These are phyloP conservation scores for Aegilops longissima DNA, from an alignment of 176 grass and related monocot species.

Conservation along the genomic window DNA sequence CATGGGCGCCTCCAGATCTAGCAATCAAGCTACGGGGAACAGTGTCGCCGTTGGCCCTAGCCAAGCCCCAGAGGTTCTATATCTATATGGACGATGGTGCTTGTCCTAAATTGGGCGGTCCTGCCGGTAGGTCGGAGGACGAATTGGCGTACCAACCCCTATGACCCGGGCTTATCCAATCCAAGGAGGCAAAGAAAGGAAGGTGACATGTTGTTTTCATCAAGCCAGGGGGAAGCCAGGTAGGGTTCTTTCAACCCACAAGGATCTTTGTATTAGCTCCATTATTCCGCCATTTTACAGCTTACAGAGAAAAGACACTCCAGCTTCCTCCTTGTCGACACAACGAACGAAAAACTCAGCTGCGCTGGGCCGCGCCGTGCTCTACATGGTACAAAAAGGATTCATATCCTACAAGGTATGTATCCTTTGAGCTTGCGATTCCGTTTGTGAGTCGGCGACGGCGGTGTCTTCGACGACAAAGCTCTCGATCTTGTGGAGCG, in stretches of 20 bases:
- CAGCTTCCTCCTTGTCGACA: neutral
- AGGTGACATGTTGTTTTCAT: neutral
- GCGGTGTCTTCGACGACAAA: constrained; percentile 25
- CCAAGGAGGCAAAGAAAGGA: neutral
- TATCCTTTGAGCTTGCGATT: constrained; percentile 25
- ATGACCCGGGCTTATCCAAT: neutral
- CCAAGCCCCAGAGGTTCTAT: neutral
- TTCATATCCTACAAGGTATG: constrained; percentile 29
- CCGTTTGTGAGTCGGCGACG: constrained; percentile 6
- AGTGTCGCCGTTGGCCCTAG: neutral
- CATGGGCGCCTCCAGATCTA: neutral
- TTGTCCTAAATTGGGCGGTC: neutral
- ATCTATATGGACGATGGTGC: neutral
- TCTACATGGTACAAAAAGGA: constrained; percentile 28
- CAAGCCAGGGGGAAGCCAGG: neutral
- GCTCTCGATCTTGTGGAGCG: constrained; percentile 63
- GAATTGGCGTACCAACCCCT: neutral
- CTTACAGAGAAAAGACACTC: constrained; percentile 20
- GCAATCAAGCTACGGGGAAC: neutral
- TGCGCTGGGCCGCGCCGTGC: neutral
- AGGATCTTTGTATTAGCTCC: neutral
- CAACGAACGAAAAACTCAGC: constrained; percentile 44
- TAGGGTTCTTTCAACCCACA: constrained; percentile 18
- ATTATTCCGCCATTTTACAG: constrained; percentile 37
- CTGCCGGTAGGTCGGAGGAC: neutral